A percentile compares a stretch with the other conserved stretches of the same genome.
Conservation (phyloP, 192 early-diverging fungal species). For the Geranomyces variabilis region DNA sequence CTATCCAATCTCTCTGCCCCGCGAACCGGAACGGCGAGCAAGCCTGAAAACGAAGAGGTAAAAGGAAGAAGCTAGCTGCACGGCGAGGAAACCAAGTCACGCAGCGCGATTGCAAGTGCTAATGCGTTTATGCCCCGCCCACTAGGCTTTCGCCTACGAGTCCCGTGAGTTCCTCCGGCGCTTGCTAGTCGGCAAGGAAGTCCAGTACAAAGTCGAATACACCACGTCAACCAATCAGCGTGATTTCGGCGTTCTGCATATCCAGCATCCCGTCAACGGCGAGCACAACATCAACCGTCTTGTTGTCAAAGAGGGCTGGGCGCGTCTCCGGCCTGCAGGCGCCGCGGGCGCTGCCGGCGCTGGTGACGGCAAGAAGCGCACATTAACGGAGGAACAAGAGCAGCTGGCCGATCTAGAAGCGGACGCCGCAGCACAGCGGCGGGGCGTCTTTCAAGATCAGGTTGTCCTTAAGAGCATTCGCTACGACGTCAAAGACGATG, state of each 20-base stretch:
- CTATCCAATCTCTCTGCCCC: conserved; percentile 84
- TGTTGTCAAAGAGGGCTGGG: conserved; percentile 83
- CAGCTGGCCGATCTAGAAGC: conserved; percentile 65
- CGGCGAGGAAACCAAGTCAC: too few species aligned
- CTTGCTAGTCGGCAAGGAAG: conserved; percentile 86
- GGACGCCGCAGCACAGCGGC: conserved; percentile 66
- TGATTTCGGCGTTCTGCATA: conserved; percentile 56
- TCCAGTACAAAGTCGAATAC: conserved; percentile 81
- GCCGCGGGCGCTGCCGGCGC: not conserved
- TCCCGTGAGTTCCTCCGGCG: conserved; percentile 88
- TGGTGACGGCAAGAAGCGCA: too few species aligned
- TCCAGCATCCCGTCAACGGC: conserved; percentile 53
- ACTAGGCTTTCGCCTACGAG: conserved; percentile 70
- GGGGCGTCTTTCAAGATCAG: conserved; percentile 75
- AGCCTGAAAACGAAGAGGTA: conserved; percentile 86
- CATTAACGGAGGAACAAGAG: conserved; percentile 43
- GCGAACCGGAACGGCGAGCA: conserved; percentile 73
- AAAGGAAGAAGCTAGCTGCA: conserved; percentile 5
- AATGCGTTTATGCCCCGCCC: not conserved
- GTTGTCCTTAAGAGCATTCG: not conserved
- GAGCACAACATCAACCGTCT: conserved; percentile 72
- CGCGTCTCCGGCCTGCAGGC: conserved; percentile 64
- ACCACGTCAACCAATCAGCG: conserved; percentile 65
- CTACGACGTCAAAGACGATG: conserved; percentile 52
- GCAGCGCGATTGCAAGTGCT: too few species aligned